These are phyloP conservation scores for Powellomyces hirtus DNA, from an alignment of 192 early-diverging fungal species.

Conservation along the genomic window DNA sequence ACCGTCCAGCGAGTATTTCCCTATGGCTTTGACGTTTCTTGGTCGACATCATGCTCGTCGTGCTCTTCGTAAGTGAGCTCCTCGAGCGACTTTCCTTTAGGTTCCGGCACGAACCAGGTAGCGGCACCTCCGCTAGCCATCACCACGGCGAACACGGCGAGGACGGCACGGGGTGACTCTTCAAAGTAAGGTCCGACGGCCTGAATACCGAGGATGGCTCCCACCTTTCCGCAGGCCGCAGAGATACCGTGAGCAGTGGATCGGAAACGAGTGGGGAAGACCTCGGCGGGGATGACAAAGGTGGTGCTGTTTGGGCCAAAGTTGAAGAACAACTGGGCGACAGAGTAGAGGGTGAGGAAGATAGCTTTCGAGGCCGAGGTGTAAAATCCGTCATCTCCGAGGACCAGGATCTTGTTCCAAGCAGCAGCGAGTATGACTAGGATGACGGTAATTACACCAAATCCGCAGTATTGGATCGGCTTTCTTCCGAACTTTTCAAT, in stretches of 20 bases:
- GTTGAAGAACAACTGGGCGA: conserved; percentile 74
- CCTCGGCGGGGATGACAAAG: conserved; percentile 71
- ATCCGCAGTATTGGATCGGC: conserved; percentile 91
- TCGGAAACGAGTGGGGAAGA: conserved; percentile 74
- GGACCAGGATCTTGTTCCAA: conserved; percentile 23
- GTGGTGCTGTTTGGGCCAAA: conserved; percentile 94
- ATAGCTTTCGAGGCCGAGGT: conserved; percentile 11
- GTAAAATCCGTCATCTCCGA: neutral
- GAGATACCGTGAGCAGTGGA: conserved; percentile 79
- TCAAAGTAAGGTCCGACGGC: conserved; percentile 43
- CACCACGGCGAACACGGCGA: conserved; percentile 32
- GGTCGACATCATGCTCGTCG: neutral
- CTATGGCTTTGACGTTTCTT: too few relatives aligned
- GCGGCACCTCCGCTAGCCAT: conserved; percentile 59
- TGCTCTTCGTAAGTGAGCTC: conserved; percentile 45
- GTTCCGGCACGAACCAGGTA: conserved; percentile 74
- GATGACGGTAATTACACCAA: conserved; percentile 70
- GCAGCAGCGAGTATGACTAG: conserved; percentile 53
- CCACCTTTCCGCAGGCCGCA: conserved; percentile 73
- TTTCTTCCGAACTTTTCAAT: conserved; percentile 90
- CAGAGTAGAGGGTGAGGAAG: conserved; percentile 49
- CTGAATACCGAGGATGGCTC: conserved; percentile 65
- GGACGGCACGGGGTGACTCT: conserved; percentile 15
- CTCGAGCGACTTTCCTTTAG: conserved; percentile 73
- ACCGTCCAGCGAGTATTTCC: too few relatives aligned